Base-by-base conservation (phyloP, 768 basidiomycete species). In the Tricholoma saponaceum region DNA sequence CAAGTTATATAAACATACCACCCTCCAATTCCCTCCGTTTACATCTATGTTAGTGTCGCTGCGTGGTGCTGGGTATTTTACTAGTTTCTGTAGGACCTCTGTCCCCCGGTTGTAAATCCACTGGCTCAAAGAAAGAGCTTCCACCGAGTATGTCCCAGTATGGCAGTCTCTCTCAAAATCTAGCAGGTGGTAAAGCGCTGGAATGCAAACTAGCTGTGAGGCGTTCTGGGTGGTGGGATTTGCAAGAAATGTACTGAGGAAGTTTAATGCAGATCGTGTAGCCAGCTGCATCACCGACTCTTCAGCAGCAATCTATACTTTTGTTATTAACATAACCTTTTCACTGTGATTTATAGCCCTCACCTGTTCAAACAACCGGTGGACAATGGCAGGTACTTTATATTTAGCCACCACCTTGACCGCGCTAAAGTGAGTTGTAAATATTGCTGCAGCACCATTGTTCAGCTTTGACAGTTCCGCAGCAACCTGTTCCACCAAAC, bases 201-300 rank as follows among this genome's bases (percentile, higher is more conserved):
- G 51, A 33, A 52, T 52, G 20, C 20, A 28, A 12, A 52, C 51
- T 32, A 52, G 10, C 12, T 33, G 26, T 6, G 32, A 33, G 6
- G 51, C 18, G 22, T 37, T 52, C 4, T 20, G 18, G 12, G 18
- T 6, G 4, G 18, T 18, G 20, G 51, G 51, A 22, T 10, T 20
- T 5, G 51, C 22, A 35, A 52, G 18, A 9, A 52, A 52, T 5
- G 14, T 22, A 2, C 20, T 18, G 6, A 52, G 30, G 14, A 41
- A 43, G 30, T 20, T 18, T 18, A 55, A 43, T 25, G 54, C 25
- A 13, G 25, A 10, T 30, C 43, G 25, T 16, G 22, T 55, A 3
- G 41, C 54, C 10, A 47, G n/a, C 16, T 55, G 54, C 28, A 55
- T 10, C 26, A 55, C 54, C 12, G 54, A 55, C 30, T 55, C 54